Conservation (phyloP, 345 rosid genomes). For the Euphorbia lathyris region DNA sequence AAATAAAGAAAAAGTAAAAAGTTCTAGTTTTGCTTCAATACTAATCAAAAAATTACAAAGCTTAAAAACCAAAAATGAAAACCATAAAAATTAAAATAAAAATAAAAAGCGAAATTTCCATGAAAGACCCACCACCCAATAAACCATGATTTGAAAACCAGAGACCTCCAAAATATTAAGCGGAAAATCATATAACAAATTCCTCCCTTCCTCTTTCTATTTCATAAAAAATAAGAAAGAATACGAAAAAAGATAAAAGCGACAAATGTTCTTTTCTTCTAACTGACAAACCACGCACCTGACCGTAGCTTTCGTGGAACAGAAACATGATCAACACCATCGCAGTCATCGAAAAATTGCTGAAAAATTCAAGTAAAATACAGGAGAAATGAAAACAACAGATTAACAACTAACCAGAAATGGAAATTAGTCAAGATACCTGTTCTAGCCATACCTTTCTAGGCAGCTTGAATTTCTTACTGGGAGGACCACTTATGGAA, state of each 20-base stretch:
- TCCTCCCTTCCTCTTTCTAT: background rate
- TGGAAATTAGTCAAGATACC: background rate
- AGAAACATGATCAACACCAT: conserved; percentile 66
- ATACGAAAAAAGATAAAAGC: background rate
- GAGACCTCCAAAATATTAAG: conserved; percentile 5
- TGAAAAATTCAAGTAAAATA: conserved; percentile 1
- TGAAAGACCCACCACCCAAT: conserved; percentile 30
- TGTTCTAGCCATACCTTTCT: conserved; percentile 38
- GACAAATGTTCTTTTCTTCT: conserved; percentile 2
- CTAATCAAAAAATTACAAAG: conserved; percentile 33
- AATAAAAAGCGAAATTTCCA: conserved; percentile 53
- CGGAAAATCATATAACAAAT: background rate
- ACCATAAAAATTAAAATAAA: conserved; percentile 1
- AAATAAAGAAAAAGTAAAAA: conserved; percentile 45
- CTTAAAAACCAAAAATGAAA: conserved; percentile 10
- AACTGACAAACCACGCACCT: conserved; percentile 49
- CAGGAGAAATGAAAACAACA: background rate
- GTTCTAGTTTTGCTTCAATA: conserved; percentile 44
- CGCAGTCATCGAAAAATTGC: conserved; percentile 48
- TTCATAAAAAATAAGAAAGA: background rate
- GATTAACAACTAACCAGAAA: background rate
- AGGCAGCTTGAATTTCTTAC: conserved; percentile 49
- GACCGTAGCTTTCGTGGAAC: conserved; percentile 96
- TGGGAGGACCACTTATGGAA: conserved; percentile 21
- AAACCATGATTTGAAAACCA: conserved; percentile 16